These are phyloP conservation scores for Quercus lobata DNA, from an alignment of 331 rosid species.

Conservation along the genomic window DNA sequence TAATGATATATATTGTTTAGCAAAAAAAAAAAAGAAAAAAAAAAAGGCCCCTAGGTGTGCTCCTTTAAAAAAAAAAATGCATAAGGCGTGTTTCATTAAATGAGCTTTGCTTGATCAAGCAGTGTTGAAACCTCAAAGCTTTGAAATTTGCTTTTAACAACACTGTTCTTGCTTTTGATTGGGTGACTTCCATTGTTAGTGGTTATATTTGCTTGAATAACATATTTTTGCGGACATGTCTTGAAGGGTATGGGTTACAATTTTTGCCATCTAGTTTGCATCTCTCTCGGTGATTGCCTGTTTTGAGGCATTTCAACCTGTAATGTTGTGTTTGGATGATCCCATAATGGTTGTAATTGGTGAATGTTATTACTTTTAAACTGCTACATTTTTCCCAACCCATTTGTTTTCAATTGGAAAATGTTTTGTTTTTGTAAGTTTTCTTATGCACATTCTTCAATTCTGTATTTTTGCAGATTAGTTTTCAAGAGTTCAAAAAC, in stretches of 20 bases:
- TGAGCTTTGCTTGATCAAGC: too few species aligned
- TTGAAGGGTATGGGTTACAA: constrained; percentile 1
- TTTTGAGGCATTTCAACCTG: neutral
- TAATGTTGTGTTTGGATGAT: neutral
- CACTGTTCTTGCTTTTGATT: neutral
- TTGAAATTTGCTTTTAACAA: too few species aligned
- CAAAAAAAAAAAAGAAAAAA: too few species aligned
- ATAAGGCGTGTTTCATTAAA: too few species aligned
- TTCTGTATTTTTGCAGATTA: constrained; percentile 57
- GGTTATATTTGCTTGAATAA: neutral
- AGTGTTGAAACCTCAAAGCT: too few species aligned
- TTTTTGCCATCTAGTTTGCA: neutral
- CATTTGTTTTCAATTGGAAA: neutral
- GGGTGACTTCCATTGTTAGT: neutral
- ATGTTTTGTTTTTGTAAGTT: neutral
- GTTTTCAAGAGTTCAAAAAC: constrained; percentile 92
- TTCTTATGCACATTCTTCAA: constrained; percentile 2
- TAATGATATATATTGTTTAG: too few species aligned
- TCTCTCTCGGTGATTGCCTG: constrained; percentile 2
- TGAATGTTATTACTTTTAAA: neutral
- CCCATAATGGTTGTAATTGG: neutral
- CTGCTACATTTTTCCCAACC: neutral
- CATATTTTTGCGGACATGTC: neutral
- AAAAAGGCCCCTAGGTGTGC: too few species aligned
- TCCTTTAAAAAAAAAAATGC: too few species aligned